Base-by-base conservation (phyloP, 306 rosid species). In the Quercus rubra region DNA sequence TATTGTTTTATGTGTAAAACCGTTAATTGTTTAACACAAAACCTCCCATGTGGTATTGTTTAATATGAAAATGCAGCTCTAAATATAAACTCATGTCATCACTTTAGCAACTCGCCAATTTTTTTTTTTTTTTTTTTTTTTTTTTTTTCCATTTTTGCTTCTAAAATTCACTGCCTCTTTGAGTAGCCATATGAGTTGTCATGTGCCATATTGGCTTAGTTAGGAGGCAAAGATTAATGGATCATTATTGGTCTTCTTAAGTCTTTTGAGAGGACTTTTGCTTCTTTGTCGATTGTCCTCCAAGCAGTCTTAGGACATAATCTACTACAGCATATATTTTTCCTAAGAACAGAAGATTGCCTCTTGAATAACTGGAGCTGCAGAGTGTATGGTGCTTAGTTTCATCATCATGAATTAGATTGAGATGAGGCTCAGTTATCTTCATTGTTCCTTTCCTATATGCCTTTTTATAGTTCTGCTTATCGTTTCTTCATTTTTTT, bases 141-240 rank as follows among this genome's bases (percentile, higher is more conserved):
- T 66, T 6, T 11, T 21, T 23, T 23, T 23, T 23, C 21, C 4
- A 59, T 46, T 30, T 28, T 55, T 23, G 31, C 6, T 52, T 7
- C 55, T 61, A 46, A 57, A 59, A 43, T 19, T 20, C 66, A 72
- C 21, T 51, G 77, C 66, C 73, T 51, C 82, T 72, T 79, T 49
- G 73, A 61, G 77, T 62, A n/a, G 82, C 73, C 73, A n/a, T 72
- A 6, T 78, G 72, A 11, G n/a, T 58, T 27, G 19, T 28, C 12
- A 71, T 68, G 25, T 71, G n/a, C 74, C 71, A 71, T 71, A 78
- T 19, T 59, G 72, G 77, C 63, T 11, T 27, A 67, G 67, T 77
- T 54, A 77, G n/a, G 67, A 67, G 80, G 74, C 80, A 67, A 54
- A 77, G 12, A 67, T 54, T 68, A 71, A 71, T 51, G 5, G 56